Percentiles rank a stretch among this genome's conserved stretches.
These are phyloP conservation scores for Suillus tomentosus DNA, from an alignment of 768 basidiomycete genomes.

Conservation along the genomic window DNA sequence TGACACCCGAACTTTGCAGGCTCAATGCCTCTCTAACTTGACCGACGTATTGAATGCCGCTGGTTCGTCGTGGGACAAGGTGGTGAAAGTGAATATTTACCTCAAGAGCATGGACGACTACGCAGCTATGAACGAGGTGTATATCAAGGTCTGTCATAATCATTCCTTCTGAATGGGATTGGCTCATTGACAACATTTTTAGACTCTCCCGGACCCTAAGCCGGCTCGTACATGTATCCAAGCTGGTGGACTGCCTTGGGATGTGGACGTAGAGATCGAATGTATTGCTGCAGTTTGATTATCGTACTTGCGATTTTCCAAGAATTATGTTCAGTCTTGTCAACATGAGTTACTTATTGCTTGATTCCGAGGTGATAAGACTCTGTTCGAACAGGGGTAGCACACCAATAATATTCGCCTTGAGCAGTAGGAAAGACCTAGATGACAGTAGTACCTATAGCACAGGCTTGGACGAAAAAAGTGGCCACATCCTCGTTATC, in stretches of 20 bases:
- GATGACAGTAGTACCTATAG: not conserved
- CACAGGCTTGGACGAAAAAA: not conserved
- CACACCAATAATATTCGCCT: not conserved
- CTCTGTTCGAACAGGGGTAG: not conserved
- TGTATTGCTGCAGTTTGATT: constrained; percentile 50
- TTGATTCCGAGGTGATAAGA: not conserved
- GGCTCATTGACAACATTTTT: constrained; percentile 9
- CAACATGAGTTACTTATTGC: not conserved
- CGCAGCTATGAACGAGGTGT: constrained; percentile 56
- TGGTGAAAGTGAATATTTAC: constrained; percentile 59
- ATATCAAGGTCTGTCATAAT: constrained; percentile 45
- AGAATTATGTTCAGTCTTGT: not conserved
- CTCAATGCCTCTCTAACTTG: constrained; percentile 59
- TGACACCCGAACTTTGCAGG: constrained; percentile 33
- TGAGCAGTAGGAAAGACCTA: not conserved
- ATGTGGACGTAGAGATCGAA: constrained; percentile 76
- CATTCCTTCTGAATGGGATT: not conserved
- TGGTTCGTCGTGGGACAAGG: constrained; percentile 62
- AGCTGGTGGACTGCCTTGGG: constrained; percentile 65
- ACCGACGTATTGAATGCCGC: constrained; percentile 53
- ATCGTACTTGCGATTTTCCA: not conserved
- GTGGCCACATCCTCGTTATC: not conserved
- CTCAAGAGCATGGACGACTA: constrained; percentile 63
- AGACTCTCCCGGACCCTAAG: constrained; percentile 57
- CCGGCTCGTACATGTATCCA: constrained; percentile 79